Base-by-base conservation (phyloP, 2,329 filamentous ascomycete species). In the Elsinoe australis region DNA sequence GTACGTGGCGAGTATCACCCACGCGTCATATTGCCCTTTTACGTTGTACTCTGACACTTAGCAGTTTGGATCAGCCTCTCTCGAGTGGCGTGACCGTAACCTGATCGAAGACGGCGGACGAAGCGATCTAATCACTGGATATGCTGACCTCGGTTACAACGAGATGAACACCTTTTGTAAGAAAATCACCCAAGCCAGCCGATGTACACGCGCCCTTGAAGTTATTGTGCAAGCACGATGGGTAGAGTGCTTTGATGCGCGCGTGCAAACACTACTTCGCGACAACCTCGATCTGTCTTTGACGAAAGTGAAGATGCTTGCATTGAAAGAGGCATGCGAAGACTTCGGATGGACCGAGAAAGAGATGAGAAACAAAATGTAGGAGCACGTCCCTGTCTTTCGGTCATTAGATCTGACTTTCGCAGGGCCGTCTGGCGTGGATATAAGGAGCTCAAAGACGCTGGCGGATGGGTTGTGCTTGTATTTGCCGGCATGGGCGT, bases 201-300 rank as follows among this genome's bases (percentile, higher is more conserved):
- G 73, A 10, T 71, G 74, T 1, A 75, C 70, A 47, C 65, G 75
- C n/a, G 74, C 74, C 1, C 63, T 78, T n/a, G 75, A 78, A 56
- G 74, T 78, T 50, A 74, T 78, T 18, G 72, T 78, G 2, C 75
- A 78, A 55, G 73, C 75, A 3, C 70, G 72, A 22, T 79, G 75
- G 75, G 64, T 75, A 2, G 72, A 77, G 54, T 69, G 72, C 26
- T 78, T 75, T 53, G 71, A 76, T 48, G 67, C 72, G 2, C 70
- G 75, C 49, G 68, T 75, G 6, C 65, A 67, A 10, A 61, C 65
- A 14, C 63, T 72, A 12, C 60, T 59, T 12, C 55, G 63, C n/a
- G 62, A 64, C 2, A 62, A 65, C 17, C 65, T 68, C 7, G 58
- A 64, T 5, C 58, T 69, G 1, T 71, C 70, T 0, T 60, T 65